phyloP scores from a whole-genome alignment of 768 basidiomycete genomes.

The Strobilomyces dryophilus region DNA sequence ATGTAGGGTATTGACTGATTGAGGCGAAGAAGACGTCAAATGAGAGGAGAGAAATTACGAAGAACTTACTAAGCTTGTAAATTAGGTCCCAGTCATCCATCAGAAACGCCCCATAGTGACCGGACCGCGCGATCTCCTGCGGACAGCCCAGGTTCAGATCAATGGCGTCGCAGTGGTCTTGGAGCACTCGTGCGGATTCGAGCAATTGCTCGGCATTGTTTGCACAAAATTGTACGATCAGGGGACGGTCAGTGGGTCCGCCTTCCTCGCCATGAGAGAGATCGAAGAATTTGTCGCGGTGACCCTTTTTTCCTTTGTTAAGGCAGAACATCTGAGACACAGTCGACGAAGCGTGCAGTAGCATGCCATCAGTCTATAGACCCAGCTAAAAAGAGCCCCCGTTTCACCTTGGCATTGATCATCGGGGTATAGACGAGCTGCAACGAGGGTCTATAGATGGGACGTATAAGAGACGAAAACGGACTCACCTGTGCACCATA shows the following conservation, averaged over 20 bases:
- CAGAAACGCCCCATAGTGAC: conserved; percentile 85
- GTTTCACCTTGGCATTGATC: conserved; percentile 85
- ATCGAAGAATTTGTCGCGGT: conserved; percentile 66
- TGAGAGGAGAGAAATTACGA: not conserved
- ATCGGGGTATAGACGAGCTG: conserved; percentile 95
- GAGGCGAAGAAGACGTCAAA: not conserved
- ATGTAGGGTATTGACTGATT: conserved; percentile 80
- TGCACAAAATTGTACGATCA: conserved; percentile 92
- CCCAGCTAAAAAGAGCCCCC: not conserved
- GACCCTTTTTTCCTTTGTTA: conserved; percentile 33
- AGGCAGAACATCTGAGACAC: conserved; percentile 54
- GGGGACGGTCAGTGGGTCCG: conserved; percentile 63
- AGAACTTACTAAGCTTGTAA: conserved; percentile 57
- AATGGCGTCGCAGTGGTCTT: conserved; percentile 83
- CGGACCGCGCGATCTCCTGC: conserved; percentile 88
- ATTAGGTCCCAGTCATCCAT: conserved; percentile 96
- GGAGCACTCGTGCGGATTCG: conserved; percentile 69
- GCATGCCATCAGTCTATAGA: not conserved
- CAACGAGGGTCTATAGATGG: not conserved
- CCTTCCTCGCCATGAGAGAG: conserved; percentile 80
- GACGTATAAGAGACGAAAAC: not conserved
- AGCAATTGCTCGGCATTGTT: conserved; percentile 82
- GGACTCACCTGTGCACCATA: conserved; percentile 71
- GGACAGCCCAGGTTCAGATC: conserved; percentile 95
- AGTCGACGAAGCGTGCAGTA: not conserved